Evolutionary conservation across 2,329 filamentous ascomycete genomes (phyloP), one percentile per base, ranked within the genome.

Genomic region (Claviceps spartinae): DNA sequence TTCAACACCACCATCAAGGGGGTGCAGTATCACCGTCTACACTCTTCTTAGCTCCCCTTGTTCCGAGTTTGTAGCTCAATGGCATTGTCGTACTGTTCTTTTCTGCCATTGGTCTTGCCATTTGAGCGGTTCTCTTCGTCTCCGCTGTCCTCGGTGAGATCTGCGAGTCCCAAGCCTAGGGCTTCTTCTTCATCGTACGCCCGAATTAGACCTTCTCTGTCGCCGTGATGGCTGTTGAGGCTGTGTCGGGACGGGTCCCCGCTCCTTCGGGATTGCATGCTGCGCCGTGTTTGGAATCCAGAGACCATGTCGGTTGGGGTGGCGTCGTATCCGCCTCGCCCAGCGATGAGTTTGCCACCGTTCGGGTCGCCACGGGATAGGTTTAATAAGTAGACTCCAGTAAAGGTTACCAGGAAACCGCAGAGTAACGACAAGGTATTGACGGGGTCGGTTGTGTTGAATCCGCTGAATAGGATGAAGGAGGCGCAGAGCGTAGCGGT

Each of bases 361-460:
- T 95, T 83, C 1, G 93, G 89, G 63, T 98, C 93, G 58, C 83
- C 79, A 62, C 93, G 84, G 0, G 91, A 96, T n/a, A 98, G 81
- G 63, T 97, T 97, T 59, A 97, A 79, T 5, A 97, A 80, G 68
- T 97, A 97, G 50, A 97, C 91, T 30, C 91, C 91, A 3, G 89
- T 86, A 66, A 97, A 97, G 55, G 95, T 97, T 58, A 93, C 82
- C 54, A 97, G 79, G 72, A 97, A 97, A 54, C 91, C 91, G 65
- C 86, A 91, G 49, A 97, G 78, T 14, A 97, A 78, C 3, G 91
- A 96, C 53, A 97, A 82, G 0, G 88, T 96, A 70, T 93, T 95
- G 59, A 95, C 86, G 5, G 85, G 78, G 60, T 95, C 88, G 48
- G 87, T 88, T 4, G 91, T 97, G 69, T 97, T 96, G 77, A 97